Evolutionary conservation across 2,329 filamentous ascomycete genomes (phyloP), one percentile per base, ranked within the genome.

Genomic region (Apiospora koreana): DNA sequence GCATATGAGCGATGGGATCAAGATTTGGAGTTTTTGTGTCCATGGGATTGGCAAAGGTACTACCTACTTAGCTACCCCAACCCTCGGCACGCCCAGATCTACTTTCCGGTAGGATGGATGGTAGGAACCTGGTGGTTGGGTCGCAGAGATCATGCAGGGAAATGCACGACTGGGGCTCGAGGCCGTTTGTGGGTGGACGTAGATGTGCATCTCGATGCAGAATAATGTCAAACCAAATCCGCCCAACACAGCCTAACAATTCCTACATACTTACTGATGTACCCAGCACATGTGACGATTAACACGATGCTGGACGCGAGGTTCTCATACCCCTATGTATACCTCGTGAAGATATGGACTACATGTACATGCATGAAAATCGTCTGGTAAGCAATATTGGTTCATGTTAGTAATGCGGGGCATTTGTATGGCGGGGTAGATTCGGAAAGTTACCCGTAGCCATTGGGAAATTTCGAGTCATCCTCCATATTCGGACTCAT

Each of bases 381-480:
- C n/a, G n/a, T n/a, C 38, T 62, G 9, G 54, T 62, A 38, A 62
- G 28, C 54, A 18, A 14, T 38, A 2, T 31, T 21, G 7, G 1
- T 31, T 62, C 8, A 6, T 62, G 54, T 35, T 62, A 62, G 54
- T 68, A 70, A 66, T 68, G 69, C 69, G 69, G 69, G 69, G 69
- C 65, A 62, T 23, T 14, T n/a, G 18, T 28, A 62, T 70, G 69
- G 69, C 48, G 69, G 69, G 69, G 69, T 68, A 65, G 42, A 67
- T 25, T 38, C n/a, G 43, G 25, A 45, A 46, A 68, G 43, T 66
- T n/a, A 16, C 38, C 64, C n/a, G 64, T 14, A 35, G 28, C 50
- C 28, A 50, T 35, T 35, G 62, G 65, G 62, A 69, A 69, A 67
- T 67, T 69, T 69, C 68, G 68, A 69, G 68, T 69, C 68, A 69